Conservation (phyloP, 495 filamentous ascomycete species). For the Annulohypoxylon nitens region DNA sequence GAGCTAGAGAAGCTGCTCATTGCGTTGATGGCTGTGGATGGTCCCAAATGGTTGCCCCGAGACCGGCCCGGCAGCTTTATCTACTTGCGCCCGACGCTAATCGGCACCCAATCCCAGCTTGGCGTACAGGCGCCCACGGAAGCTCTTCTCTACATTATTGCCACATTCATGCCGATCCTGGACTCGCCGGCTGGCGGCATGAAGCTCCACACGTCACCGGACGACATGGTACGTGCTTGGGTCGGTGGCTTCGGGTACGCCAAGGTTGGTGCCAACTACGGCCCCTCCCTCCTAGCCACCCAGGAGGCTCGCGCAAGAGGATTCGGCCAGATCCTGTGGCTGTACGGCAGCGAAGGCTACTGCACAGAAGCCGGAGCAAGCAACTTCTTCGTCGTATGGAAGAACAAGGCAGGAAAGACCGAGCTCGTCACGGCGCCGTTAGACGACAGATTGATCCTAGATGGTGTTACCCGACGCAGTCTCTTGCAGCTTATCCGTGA, state of each 20-base stretch:
- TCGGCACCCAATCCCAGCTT: conserved; percentile 81
- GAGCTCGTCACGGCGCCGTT: conserved; percentile 88
- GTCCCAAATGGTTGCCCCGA: conserved; percentile 83
- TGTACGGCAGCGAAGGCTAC: conserved; percentile 78
- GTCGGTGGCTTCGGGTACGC: conserved; percentile 91
- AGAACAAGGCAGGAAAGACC: conserved; percentile 71
- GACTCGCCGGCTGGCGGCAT: conserved; percentile 71
- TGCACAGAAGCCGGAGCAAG: conserved; percentile 93
- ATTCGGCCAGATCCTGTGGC: conserved; percentile 92
- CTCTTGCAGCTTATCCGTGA: conserved; percentile 79
- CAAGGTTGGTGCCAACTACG: conserved; percentile 94
- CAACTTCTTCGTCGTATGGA: conserved; percentile 93
- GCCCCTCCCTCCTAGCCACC: conserved; percentile 81
- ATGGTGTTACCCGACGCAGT: conserved; percentile 84
- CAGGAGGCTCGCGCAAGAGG: conserved; percentile 76
- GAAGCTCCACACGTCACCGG: conserved; percentile 79
- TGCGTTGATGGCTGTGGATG: conserved; percentile 76
- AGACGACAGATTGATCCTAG: conserved; percentile 83
- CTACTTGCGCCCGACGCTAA: conserved; percentile 85
- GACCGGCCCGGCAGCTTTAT: conserved; percentile 74
- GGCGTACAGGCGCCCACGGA: conserved; percentile 86
- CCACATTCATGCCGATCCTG: conserved; percentile 76
- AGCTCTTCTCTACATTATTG: conserved; percentile 86
- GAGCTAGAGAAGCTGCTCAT: conserved; percentile 82
- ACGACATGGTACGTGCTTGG: conserved; percentile 89